Evolutionary conservation across 129 eudicot species (phyloP), one percentile per base, ranked within the genome.

Genomic region (Flaveria bidentis): DNA sequence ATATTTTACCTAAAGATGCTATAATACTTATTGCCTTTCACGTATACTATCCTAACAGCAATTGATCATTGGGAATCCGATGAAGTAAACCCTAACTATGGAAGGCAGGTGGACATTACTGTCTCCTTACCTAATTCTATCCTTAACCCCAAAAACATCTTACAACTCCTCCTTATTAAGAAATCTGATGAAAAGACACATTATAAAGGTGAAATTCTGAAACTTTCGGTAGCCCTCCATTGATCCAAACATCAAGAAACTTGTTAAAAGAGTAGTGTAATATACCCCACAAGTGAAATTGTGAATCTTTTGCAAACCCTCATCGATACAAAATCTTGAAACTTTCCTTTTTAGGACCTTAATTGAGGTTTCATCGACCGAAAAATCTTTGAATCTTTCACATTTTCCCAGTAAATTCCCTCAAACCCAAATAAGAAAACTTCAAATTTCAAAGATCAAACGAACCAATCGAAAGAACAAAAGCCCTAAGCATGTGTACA

Each of bases 401-500:
- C 41, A 36, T 36, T 36, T 36, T 79, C 56, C 68, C 17, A 30
- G 10, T 15, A 49, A 56, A 74, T 26, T 55, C 9, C 60, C 28
- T 11, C 26, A 67, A 74, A 44, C 80, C 72, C 85, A 71, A 23
- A 77, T 28, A 20, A 69, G 42, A 61, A 70, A 76, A n/a, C 22
- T 26, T 36, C 41, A 36, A 52, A 17, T 49, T 70, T 70, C 42
- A 76, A 30, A 39, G 50, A 52, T 50, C 16, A 25, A 70, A 49
- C 41, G 15, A 76, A 66, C 63, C 70, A 6, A 71, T 30, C 4
- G 7, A 36, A 36, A 36, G 41, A 36, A 36, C 41, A 36, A 36
- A 36, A 36, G 41, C 41, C 41, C 18, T 11, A 62, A 65, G 9
- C 20, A 49, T 4, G 60, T 25, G 10, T 42, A 10, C 15, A 36